Conservation (phyloP, 2,329 filamentous ascomycete genomes). For the Fusarium oligoseptatum region DNA sequence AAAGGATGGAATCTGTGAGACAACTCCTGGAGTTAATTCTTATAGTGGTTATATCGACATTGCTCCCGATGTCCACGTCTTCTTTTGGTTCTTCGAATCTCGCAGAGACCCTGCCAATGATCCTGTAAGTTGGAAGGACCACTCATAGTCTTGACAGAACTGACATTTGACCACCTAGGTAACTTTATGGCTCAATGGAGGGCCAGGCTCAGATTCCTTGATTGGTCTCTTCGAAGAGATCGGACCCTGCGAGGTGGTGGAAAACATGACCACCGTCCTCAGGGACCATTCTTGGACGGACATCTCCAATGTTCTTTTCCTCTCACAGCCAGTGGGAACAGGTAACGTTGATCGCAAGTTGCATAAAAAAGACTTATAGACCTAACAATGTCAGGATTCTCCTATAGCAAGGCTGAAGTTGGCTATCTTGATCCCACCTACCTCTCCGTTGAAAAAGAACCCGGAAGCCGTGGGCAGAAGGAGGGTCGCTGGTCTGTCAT, state of each 20-base stretch:
- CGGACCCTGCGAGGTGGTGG: conserved; percentile 21
- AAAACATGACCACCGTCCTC: conserved; percentile 20
- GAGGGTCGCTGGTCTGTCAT: conserved; percentile 21
- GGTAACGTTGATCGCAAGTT: neutral
- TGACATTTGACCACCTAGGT: conserved; percentile 41
- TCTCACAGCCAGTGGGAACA: conserved; percentile 26
- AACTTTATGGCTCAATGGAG: conserved; percentile 70
- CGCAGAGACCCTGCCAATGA: conserved; percentile 35
- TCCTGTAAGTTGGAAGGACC: neutral
- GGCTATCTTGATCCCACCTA: conserved; percentile 25
- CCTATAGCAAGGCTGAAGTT: conserved; percentile 15
- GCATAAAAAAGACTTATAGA: too few relatives aligned
- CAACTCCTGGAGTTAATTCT: conserved; percentile 27
- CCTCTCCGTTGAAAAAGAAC: conserved; percentile 12
- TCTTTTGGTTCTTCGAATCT: conserved; percentile 47
- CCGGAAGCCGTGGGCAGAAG: neutral
- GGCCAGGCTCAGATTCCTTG: conserved; percentile 60
- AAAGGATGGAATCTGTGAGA: conserved; percentile 67
- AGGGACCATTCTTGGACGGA: conserved; percentile 26
- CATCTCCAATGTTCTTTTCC: conserved; percentile 21
- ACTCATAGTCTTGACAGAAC: too few relatives aligned
- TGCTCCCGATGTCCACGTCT: conserved; percentile 23
- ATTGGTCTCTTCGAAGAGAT: conserved; percentile 32
- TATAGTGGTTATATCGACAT: conserved; percentile 63
- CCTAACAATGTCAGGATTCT: conserved; percentile 5